A percentile compares a stretch with the other conserved stretches of the same genome.
phyloP scores from a whole-genome alignment of 2,329 filamentous ascomycete species.

The Penicillium sp. region DNA sequence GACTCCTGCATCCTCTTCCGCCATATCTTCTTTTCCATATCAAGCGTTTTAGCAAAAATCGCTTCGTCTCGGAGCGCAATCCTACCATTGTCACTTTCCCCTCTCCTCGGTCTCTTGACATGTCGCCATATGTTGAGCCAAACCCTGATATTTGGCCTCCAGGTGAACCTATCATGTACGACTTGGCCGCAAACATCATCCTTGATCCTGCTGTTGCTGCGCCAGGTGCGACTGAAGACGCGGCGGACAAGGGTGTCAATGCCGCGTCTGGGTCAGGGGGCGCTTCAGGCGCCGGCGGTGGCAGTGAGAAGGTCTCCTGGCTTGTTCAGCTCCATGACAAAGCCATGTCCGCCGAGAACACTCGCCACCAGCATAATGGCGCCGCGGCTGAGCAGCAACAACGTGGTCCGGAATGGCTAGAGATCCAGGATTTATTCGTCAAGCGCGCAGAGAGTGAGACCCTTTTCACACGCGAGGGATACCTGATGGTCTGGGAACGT shows the following conservation, averaged over 20 bases:
- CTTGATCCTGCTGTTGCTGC: constrained; percentile 49
- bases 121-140: constrained; percentile 86
- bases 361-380: constrained; percentile 24
- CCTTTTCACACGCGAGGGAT: constrained; percentile 86
- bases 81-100: constrained; percentile 98
- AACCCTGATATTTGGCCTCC: constrained; percentile 64
- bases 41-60: constrained; percentile 94
- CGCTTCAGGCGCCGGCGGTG: constrained; percentile 67
- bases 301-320: constrained; percentile 89
- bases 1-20: constrained; percentile 81
- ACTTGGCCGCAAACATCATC: constrained; percentile 88
- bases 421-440: constrained; percentile 89
- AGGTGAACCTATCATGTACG: constrained; percentile 84
- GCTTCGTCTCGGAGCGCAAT: constrained; percentile 92
- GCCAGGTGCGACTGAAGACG: constrained; percentile 56
- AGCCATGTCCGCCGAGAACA: constrained; percentile 46
- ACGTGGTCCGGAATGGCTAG: constrained; percentile 72
- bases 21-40: constrained; percentile 90
- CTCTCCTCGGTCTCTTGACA: constrained; percentile 72
- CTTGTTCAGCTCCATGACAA: constrained; percentile 84
- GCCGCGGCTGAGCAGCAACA: constrained; percentile 30
- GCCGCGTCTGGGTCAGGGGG: constrained; percentile 33
- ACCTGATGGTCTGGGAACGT: constrained; percentile 94
- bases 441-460: constrained; percentile 84
- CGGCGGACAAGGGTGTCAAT: constrained; percentile 34